Conservation (phyloP, 1,284 basidiomycete species). For the Austroboletus niveus region DNA sequence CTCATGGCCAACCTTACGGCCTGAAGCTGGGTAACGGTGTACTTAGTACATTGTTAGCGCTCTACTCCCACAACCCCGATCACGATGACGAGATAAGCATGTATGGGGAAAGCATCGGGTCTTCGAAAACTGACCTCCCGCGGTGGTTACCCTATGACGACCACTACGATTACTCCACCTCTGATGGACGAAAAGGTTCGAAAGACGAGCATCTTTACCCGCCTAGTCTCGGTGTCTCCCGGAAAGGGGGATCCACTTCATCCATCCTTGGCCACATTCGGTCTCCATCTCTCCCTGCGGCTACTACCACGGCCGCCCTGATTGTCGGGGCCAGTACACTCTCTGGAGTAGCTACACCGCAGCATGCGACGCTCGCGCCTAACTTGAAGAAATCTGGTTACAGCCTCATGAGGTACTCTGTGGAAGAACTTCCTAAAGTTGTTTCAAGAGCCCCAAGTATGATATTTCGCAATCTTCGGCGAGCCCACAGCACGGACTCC, state of each 20-base stretch:
- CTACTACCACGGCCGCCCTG: conserved; percentile 39
- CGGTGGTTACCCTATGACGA: conserved; percentile 19
- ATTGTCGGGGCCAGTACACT: conserved; percentile 63
- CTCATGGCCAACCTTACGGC: not conserved
- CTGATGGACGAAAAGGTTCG: not conserved
- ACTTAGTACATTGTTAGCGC: conserved; percentile 50
- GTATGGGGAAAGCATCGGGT: conserved; percentile 32
- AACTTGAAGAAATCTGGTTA: conserved; percentile 56
- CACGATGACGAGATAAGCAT: conserved; percentile 32
- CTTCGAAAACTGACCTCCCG: conserved; percentile 19
- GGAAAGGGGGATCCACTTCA: conserved; percentile 24
- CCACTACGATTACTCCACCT: not conserved
- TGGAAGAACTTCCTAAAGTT: conserved; percentile 10
- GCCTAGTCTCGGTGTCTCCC: conserved; percentile 16
- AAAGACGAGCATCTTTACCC: conserved; percentile 6
- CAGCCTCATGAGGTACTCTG: conserved; percentile 51
- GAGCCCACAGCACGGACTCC: conserved; percentile 11
- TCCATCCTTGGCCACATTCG: conserved; percentile 23
- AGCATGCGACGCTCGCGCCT: conserved; percentile 51
- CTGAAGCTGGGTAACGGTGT: conserved; percentile 42
- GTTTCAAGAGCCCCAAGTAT: not conserved
- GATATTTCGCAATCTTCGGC: conserved; percentile 2
- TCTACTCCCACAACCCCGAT: conserved; percentile 44
- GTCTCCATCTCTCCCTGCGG: conserved; percentile 17
- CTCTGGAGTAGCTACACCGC: conserved; percentile 52